Percentiles rank a stretch among this genome's conserved stretches.
Conservation (phyloP, 768 basidiomycete genomes). For the Paxillus involutus region DNA sequence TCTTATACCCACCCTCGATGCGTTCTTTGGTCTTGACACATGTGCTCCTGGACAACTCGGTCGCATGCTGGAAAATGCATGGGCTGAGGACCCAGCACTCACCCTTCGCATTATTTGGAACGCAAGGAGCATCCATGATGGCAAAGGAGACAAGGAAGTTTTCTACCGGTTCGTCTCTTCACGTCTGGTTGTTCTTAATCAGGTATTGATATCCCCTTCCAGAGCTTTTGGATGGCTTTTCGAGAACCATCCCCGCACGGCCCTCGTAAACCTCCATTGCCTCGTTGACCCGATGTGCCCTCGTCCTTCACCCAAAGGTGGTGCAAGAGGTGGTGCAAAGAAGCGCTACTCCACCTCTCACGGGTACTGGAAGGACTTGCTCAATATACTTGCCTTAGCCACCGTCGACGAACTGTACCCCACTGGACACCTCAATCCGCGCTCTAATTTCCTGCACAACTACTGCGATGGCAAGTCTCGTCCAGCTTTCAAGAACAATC, state of each 20-base stretch:
- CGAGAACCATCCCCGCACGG: slow-evolving; percentile 66
- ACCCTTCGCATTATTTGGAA: slow-evolving; percentile 71
- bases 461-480: slow-evolving; percentile 18
- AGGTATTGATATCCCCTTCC: neutral
- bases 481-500: slow-evolving; percentile 23
- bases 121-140: slow-evolving; percentile 67
- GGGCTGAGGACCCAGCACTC: slow-evolving; percentile 56
- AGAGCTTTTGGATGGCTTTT: slow-evolving; percentile 70
- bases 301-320: slow-evolving; percentile 26
- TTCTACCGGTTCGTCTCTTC: slow-evolving; percentile 51
- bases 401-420: slow-evolving; percentile 47
- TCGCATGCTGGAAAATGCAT: slow-evolving; percentile 45
- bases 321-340: neutral
- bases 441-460: slow-evolving; percentile 27
- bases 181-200: neutral
- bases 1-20: slow-evolving; percentile 51
- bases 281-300: slow-evolving; percentile 54
- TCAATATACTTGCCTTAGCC: slow-evolving; percentile 65
- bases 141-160: slow-evolving; percentile 56
- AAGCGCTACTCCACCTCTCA: slow-evolving; percentile 35
- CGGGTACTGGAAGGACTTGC: slow-evolving; percentile 76
- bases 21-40: slow-evolving; percentile 46
- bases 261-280: slow-evolving; percentile 56
- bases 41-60: slow-evolving; percentile 28
- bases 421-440: neutral